phyloP scores from a whole-genome alignment of 148 eudicot genomes.

The Spergularia marina region DNA sequence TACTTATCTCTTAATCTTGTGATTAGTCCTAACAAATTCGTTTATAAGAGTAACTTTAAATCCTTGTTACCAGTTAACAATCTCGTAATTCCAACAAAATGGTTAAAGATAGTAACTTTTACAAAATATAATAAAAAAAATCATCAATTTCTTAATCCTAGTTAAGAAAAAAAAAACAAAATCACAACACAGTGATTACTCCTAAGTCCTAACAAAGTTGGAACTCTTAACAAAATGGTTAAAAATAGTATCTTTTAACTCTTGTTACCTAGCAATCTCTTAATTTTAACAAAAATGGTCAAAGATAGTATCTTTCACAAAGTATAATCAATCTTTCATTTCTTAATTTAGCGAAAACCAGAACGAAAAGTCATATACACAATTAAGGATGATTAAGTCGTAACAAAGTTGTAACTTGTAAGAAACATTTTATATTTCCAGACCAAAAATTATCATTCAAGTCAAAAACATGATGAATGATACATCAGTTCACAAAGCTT shows the following conservation, averaged over 20 bases:
- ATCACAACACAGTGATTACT: neutral
- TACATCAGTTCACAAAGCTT: neutral
- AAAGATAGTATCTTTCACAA: neutral
- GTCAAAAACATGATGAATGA: neutral
- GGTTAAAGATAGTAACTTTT: neutral
- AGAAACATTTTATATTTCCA: neutral
- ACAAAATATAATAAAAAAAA: neutral
- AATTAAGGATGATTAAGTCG: neutral
- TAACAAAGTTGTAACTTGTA: neutral
- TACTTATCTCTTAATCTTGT: too few relatives aligned
- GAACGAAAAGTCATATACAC: neutral
- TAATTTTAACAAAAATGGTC: neutral
- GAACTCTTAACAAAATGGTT: too few relatives aligned
- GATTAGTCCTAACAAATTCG: too few relatives aligned
- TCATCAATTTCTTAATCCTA: neutral
- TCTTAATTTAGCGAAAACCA: neutral
- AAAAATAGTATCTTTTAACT: neutral
- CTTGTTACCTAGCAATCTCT: neutral
- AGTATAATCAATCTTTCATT: neutral
- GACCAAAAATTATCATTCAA: neutral
- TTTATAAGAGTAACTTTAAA: neutral
- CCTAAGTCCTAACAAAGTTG: neutral
- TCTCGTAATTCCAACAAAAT: neutral
- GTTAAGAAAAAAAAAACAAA: neutral
- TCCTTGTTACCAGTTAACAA: neutral